A percentile compares a stretch with the other conserved stretches of the same genome.
phyloP scores from a whole-genome alignment of 2,329 filamentous ascomycete species.

The Talaromyces marneffei region DNA sequence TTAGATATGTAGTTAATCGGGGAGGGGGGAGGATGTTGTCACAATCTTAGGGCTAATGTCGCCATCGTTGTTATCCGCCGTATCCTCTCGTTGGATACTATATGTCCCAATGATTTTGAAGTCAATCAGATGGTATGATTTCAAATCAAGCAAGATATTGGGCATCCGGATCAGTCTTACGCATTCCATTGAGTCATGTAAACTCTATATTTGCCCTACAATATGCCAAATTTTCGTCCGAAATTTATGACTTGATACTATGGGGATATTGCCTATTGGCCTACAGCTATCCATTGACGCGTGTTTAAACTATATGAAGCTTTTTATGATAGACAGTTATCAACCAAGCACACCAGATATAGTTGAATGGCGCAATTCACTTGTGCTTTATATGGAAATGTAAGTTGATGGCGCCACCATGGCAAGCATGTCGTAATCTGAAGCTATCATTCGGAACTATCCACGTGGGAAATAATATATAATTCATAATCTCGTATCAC shows the following conservation, averaged over 20 bases:
- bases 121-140: not conserved
- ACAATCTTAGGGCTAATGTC: slow-evolving; percentile 9
- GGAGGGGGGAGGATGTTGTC: not conserved
- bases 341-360: not conserved
- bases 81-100: not conserved
- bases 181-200: not conserved
- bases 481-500: not conserved
- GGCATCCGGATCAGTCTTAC: not conserved
- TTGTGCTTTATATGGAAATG: not conserved
- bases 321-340: not conserved
- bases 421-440: not conserved
- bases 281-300: not conserved
- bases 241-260: not conserved
- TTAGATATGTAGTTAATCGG: not conserved
- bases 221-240: not conserved
- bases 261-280: not conserved
- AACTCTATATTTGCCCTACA: not conserved
- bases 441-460: not conserved
- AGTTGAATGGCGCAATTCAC: not conserved
- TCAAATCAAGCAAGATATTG: not conserved
- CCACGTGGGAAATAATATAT: not conserved
- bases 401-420: not conserved
- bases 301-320: not conserved
- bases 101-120: not conserved
- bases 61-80: not conserved